Conservation (phyloP, 192 early-diverging fungal species). For the Podila verticillata region DNA sequence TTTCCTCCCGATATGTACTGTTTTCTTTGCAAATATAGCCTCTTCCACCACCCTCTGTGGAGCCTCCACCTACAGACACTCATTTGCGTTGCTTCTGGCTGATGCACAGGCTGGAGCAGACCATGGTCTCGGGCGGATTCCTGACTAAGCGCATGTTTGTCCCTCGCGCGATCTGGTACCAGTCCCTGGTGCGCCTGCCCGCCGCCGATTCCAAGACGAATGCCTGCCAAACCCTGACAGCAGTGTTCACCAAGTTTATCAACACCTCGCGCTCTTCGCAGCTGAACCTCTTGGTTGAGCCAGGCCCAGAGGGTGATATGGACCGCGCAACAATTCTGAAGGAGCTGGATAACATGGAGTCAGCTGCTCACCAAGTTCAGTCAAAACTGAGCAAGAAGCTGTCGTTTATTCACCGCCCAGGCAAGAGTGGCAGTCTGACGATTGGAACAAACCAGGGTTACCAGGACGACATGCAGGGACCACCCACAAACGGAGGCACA, state of each 20-base stretch:
- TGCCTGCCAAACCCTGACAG: conserved; percentile 40
- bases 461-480: conserved; percentile 32
- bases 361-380: conserved; percentile 25
- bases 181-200: conserved; percentile 44
- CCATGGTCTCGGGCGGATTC: conserved; percentile 53
- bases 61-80: conserved; percentile 41
- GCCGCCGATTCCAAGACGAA: conserved; percentile 49
- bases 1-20: background rate
- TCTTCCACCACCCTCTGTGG: conserved; percentile 28
- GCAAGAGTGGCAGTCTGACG: conserved; percentile 37
- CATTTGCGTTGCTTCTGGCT: conserved; percentile 54
- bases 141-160: conserved; percentile 55
- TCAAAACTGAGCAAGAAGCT: conserved; percentile 44
- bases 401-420: conserved; percentile 44
- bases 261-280: conserved; percentile 15
- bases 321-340: conserved; percentile 23
- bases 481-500: conserved; percentile 21
- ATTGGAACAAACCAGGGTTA: conserved; percentile 34
- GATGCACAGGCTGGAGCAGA: conserved; percentile 51
- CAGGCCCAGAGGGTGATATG: conserved; percentile 24
- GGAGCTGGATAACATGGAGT: conserved; percentile 24
- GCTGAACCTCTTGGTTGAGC: conserved; percentile 38
- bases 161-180: conserved; percentile 50
- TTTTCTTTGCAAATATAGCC: conserved; percentile 13
- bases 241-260: conserved; percentile 29